phyloP scores from a whole-genome alignment of 1,284 basidiomycete genomes.

The Fomitopsis pinicola region DNA sequence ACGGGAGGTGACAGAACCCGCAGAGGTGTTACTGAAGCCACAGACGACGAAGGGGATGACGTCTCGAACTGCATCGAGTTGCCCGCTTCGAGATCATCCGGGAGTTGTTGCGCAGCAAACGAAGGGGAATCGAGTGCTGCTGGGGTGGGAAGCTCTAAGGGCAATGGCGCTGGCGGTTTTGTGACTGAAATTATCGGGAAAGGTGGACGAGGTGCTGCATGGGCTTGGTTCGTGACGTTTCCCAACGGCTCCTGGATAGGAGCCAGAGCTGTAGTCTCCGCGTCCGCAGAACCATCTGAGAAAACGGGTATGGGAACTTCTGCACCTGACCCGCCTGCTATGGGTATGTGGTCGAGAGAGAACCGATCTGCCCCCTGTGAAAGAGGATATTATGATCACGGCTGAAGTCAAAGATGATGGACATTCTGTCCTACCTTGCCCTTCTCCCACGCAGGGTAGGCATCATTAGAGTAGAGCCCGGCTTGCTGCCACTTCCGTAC shows the following conservation, averaged over 20 bases:
- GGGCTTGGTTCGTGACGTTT: slow-evolving; percentile 18
- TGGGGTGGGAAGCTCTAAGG: slow-evolving; percentile 60
- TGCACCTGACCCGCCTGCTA: slow-evolving; percentile 24
- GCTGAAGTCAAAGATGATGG: not conserved
- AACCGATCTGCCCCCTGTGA: slow-evolving; percentile 22
- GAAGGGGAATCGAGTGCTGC: slow-evolving; percentile 42
- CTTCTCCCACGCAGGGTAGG: slow-evolving; percentile 36
- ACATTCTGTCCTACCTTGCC: slow-evolving; percentile 38
- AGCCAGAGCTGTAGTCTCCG: slow-evolving; percentile 14
- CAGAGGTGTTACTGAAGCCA: slow-evolving; percentile 7
- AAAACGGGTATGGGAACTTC: slow-evolving; percentile 36
- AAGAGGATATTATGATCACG: slow-evolving; percentile 1
- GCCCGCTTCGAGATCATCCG: slow-evolving; percentile 54
- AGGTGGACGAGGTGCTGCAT: slow-evolving; percentile 14
- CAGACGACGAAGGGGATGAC: slow-evolving; percentile 7
- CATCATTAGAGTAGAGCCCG: slow-evolving; percentile 56
- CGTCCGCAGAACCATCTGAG: slow-evolving; percentile 13
- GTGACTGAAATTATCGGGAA: slow-evolving; percentile 59
- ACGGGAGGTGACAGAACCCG: not conserved
- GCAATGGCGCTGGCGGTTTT: slow-evolving; percentile 63
- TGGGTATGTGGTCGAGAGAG: slow-evolving; percentile 19
- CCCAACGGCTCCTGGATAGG: slow-evolving; percentile 18
- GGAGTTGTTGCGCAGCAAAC: not conserved
- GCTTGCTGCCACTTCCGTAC: slow-evolving; percentile 80
- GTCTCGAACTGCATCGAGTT: slow-evolving; percentile 34